Conservation (phyloP, 2,329 filamentous ascomycete species). For the Phaeomoniella chlamydospora region DNA sequence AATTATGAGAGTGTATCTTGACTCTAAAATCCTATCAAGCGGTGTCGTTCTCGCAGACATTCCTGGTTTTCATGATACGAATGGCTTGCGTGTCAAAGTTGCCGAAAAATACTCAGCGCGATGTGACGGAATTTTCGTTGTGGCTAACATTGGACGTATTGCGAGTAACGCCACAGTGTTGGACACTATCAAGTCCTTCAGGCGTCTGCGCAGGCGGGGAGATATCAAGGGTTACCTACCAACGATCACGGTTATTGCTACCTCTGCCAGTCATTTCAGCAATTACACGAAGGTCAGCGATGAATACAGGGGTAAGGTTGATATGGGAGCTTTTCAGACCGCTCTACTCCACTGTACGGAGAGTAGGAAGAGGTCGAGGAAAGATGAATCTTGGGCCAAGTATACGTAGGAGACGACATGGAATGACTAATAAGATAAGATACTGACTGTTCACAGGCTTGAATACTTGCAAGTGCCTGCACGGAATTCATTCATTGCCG, state of each 20-base stretch:
- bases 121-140: constrained; percentile 20
- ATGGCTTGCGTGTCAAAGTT: constrained; percentile 18
- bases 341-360: background rate
- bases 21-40: constrained; percentile 16
- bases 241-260: background rate
- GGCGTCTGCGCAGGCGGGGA: background rate
- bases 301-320: background rate
- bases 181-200: background rate
- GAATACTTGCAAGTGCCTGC: background rate
- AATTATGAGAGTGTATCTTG: constrained; percentile 15
- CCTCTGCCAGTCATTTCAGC: background rate
- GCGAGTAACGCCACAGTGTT: constrained; percentile 13
- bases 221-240: background rate
- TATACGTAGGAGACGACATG: background rate
- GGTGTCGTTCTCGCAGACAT: constrained; percentile 21
- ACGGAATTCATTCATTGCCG: background rate
- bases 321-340: background rate
- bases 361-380: background rate
- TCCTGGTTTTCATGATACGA: constrained; percentile 20
- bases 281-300: background rate
- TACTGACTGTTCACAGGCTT: background rate
- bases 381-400: background rate
- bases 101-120: constrained; percentile 20
- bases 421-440: no score
- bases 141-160: constrained; percentile 18